phyloP scores from a whole-genome alignment of 2,329 filamentous ascomycete species.

The Diaporthe vaccinii region DNA sequence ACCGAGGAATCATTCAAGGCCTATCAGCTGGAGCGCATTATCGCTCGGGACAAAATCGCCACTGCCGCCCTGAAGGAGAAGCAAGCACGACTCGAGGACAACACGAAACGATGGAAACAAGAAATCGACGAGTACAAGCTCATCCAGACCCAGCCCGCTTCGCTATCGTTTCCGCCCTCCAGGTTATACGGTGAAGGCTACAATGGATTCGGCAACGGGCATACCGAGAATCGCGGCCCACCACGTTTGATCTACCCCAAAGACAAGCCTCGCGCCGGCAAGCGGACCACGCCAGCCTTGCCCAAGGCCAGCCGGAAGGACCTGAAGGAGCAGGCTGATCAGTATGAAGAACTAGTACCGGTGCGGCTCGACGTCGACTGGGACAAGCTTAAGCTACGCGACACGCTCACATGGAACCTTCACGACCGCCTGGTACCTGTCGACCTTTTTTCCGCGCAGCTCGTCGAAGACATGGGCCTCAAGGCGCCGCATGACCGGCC shows the following conservation, averaged over 20 bases:
- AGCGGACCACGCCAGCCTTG: constrained; percentile 79
- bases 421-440: constrained; percentile 87
- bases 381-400: constrained; percentile 94
- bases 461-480: constrained; percentile 91
- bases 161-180: constrained; percentile 67
- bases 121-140: constrained; percentile 79
- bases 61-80: constrained; percentile 65
- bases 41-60: constrained; percentile 67
- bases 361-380: constrained; percentile 93
- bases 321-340: constrained; percentile 86
- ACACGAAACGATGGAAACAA: constrained; percentile 73
- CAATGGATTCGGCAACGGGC: constrained; percentile 88
- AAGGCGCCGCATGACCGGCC: constrained; percentile 78
- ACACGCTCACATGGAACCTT: constrained; percentile 99
- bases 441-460: constrained; percentile 87
- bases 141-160: constrained; percentile 66
- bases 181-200: constrained; percentile 82
- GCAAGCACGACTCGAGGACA: constrained; percentile 66
- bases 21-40: constrained; percentile 67
- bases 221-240: constrained; percentile 78
- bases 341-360: constrained; percentile 91
- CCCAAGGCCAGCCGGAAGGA: constrained; percentile 81
- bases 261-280: constrained; percentile 81
- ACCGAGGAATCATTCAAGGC: constrained; percentile 69
- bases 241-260: constrained; percentile 84